Evolutionary conservation across 495 filamentous ascomycete genomes (phyloP).

Genomic region (Copromyces sp.): DNA sequence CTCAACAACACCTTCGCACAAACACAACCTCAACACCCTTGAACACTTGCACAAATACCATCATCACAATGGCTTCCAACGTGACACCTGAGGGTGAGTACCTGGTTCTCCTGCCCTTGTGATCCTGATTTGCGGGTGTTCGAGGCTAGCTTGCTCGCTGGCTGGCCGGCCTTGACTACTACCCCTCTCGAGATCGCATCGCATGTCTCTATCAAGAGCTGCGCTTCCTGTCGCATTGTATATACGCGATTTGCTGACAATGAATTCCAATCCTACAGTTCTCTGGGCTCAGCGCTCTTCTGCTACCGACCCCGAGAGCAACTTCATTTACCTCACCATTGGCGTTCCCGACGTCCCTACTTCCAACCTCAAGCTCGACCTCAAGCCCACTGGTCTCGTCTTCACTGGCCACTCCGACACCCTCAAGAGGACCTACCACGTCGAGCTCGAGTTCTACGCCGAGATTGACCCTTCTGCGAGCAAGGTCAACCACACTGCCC

Average conservation of each 20-base stretch:
- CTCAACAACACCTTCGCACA: neutral
- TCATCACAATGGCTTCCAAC: constrained; percentile 15
- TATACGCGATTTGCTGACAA: neutral
- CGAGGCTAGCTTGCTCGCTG: neutral
- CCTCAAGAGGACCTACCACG: constrained; percentile 71
- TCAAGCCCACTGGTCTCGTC: constrained; percentile 63
- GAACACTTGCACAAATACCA: neutral
- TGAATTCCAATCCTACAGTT: constrained; percentile 41
- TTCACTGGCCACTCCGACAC: constrained; percentile 75
- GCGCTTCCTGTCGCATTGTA: neutral
- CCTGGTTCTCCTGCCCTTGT: neutral
- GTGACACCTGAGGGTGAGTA: constrained; percentile 25
- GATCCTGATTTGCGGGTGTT: neutral
- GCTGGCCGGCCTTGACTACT: neutral
- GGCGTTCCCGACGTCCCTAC: constrained; percentile 67
- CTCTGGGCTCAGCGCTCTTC: constrained; percentile 97
- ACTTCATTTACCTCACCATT: constrained; percentile 88
- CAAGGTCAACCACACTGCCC: constrained; percentile 72
- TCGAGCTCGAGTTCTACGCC: constrained; percentile 80
- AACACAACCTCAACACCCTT: neutral
- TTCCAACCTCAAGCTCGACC: constrained; percentile 60
- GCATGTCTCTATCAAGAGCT: neutral
- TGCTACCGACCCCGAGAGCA: constrained; percentile 65
- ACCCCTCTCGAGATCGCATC: neutral
- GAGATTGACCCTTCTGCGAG: constrained; percentile 80